These are phyloP conservation scores for Lasiosphaeria hispida DNA, from an alignment of 495 filamentous ascomycete genomes.

Conservation along the genomic window DNA sequence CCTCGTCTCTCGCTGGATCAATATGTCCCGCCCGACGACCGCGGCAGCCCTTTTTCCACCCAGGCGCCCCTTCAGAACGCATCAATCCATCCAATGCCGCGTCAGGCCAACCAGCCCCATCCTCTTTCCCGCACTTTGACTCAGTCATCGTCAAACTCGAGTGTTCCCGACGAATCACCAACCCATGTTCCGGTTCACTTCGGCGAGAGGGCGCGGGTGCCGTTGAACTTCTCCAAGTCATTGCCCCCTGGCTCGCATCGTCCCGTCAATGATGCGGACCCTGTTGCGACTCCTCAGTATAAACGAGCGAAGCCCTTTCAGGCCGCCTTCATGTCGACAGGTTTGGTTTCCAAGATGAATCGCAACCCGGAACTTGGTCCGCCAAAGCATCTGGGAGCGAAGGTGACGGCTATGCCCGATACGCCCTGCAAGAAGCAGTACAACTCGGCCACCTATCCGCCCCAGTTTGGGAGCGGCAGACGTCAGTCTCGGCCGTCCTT, in stretches of 20 bases:
- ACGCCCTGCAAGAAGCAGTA: constrained; percentile 90
- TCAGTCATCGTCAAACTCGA: constrained; percentile 79
- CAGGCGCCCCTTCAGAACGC: constrained; percentile 53
- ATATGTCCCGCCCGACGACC: constrained; percentile 56
- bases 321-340: constrained; percentile 89
- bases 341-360: constrained; percentile 82
- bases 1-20: constrained; percentile 77
- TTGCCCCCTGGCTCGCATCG: constrained; percentile 62
- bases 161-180: constrained; percentile 70
- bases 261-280: constrained; percentile 46
- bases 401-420: constrained; percentile 65
- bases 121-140: constrained; percentile 82
- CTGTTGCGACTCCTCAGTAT: constrained; percentile 80
- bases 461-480: constrained; percentile 54
- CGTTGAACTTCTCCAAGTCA: constrained; percentile 74
- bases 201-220: constrained; percentile 41
- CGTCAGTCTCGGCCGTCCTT: constrained; percentile 33
- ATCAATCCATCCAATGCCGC: constrained; percentile 50
- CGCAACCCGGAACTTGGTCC: constrained; percentile 59
- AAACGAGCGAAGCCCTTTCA: constrained; percentile 79
- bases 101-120: constrained; percentile 61
- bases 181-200: constrained; percentile 61
- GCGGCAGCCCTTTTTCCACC: constrained; percentile 62
- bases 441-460: constrained; percentile 61
- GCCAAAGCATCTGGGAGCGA: constrained; percentile 38